Evolutionary conservation across 2,329 filamentous ascomycete genomes (phyloP).

Genomic region (Trichoderma sp.): DNA sequence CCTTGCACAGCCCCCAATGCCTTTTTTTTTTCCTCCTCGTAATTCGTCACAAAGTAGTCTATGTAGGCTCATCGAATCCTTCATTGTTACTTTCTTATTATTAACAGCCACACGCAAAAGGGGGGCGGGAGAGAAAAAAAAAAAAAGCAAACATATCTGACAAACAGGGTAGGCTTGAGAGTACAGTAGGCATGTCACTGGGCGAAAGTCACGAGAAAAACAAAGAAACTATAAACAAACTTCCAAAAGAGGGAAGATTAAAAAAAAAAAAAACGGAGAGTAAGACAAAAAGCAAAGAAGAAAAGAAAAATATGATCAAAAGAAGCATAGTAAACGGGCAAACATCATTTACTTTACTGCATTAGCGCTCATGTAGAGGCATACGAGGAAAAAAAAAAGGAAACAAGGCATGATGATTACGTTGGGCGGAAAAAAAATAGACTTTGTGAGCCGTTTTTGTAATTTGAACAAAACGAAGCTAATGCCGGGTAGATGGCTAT

Average conservation of each 20-base stretch:
- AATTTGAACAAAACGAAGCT: conserved; percentile 7
- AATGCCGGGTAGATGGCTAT: neutral
- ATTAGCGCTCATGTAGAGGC: neutral
- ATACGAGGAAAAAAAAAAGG: neutral
- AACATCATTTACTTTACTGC: neutral
- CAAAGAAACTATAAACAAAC: neutral
- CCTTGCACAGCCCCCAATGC: neutral
- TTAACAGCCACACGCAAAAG: neutral
- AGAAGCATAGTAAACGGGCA: neutral
- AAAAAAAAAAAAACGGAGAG: neutral
- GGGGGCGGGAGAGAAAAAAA: neutral
- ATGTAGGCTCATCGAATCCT: neutral
- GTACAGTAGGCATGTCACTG: neutral
- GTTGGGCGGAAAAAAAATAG: neutral
- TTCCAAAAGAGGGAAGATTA: neutral
- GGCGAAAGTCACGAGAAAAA: neutral
- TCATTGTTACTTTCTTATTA: neutral
- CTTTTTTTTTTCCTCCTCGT: neutral
- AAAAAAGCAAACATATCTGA: neutral
- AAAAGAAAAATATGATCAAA: neutral
- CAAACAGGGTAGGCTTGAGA: neutral
- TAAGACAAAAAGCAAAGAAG: neutral
- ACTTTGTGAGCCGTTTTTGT: neutral
- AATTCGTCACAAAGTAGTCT: neutral
- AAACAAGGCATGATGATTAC: neutral